A percentile compares a stretch with the other conserved stretches of the same genome.
phyloP scores from a whole-genome alignment of 805 yeast genomes.

The Barnettozyma populi region DNA sequence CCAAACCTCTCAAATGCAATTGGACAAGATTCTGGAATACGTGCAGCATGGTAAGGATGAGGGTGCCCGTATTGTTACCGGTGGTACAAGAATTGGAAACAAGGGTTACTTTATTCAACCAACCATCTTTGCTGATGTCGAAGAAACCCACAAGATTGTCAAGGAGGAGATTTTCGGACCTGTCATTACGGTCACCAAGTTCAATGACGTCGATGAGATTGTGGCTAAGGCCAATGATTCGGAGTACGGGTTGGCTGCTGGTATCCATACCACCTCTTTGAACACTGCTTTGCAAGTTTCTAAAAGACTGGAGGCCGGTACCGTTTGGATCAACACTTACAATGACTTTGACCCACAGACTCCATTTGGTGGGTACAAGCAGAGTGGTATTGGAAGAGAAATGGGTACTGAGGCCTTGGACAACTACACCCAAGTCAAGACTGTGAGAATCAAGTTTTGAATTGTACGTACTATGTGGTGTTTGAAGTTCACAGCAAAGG shows the following conservation, averaged over 20 bases:
- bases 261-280: constrained; percentile 11
- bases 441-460: constrained; percentile 11
- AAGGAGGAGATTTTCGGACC: constrained; percentile 14
- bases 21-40: constrained; percentile 9
- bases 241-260: constrained; percentile 13
- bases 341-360: constrained; percentile 14
- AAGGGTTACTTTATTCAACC: constrained; percentile 12
- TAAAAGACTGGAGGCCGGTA: constrained; percentile 12
- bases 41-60: constrained; percentile 12
- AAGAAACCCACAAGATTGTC: constrained; percentile 12
- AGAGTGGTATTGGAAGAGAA: constrained; percentile 14
- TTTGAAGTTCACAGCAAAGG: neutral
- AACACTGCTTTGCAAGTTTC: constrained; percentile 12
- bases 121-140: constrained; percentile 13
- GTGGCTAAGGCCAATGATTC: constrained; percentile 10
- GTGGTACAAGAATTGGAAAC: constrained; percentile 11
- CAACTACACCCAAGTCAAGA: constrained; percentile 12
- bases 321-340: constrained; percentile 14
- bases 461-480: neutral
- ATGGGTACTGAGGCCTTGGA: constrained; percentile 14
- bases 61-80: constrained; percentile 13
- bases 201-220: constrained; percentile 8
- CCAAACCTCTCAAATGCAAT: constrained; percentile 12
- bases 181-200: constrained; percentile 11
- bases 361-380: constrained; percentile 14